phyloP scores from a whole-genome alignment of 2,329 filamentous ascomycete genomes.

The Chaetomium sp. region DNA sequence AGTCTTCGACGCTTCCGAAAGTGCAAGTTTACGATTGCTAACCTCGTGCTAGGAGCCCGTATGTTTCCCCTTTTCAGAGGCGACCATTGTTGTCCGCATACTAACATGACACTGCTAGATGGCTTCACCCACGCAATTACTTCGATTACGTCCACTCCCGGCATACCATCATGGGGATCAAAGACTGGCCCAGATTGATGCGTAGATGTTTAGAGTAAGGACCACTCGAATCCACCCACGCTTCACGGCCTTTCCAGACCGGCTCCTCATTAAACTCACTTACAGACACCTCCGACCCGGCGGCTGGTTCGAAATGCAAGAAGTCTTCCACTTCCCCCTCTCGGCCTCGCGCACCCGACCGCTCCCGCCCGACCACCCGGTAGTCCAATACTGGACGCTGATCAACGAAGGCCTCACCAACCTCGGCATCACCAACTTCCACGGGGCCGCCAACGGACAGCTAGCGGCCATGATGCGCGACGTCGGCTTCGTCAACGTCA shows the following conservation, averaged over 20 bases:
- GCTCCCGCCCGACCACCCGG: constrained; percentile 36
- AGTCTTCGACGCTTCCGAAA: constrained; percentile 26
- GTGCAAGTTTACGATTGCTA: constrained; percentile 27
- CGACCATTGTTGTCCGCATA: not conserved
- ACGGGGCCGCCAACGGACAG: constrained; percentile 29
- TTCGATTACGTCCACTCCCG: constrained; percentile 54
- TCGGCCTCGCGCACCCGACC: constrained; percentile 38
- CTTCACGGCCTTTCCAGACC: constrained; percentile 14
- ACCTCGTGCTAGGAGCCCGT: constrained; percentile 19
- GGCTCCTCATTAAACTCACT: not conserved
- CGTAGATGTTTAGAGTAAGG: constrained; percentile 39
- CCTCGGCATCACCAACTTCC: constrained; percentile 34
- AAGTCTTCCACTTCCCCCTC: constrained; percentile 37
- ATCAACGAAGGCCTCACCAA: constrained; percentile 28
- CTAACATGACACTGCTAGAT: constrained; percentile 11
- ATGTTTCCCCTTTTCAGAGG: constrained; percentile 5
- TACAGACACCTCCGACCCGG: constrained; percentile 39
- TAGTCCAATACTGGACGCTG: constrained; percentile 32
- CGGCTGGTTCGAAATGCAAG: constrained; percentile 48
- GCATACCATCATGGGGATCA: constrained; percentile 40
- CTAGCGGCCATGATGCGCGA: constrained; percentile 33
- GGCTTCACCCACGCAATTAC: constrained; percentile 44
- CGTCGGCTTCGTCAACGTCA: constrained; percentile 40
- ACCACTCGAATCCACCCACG: no score
- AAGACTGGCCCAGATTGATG: constrained; percentile 48